Evolutionary conservation across 441 rosid genomes (phyloP), one percentile per base, ranked within the genome.

Genomic region (Theobroma grandiflorum): DNA sequence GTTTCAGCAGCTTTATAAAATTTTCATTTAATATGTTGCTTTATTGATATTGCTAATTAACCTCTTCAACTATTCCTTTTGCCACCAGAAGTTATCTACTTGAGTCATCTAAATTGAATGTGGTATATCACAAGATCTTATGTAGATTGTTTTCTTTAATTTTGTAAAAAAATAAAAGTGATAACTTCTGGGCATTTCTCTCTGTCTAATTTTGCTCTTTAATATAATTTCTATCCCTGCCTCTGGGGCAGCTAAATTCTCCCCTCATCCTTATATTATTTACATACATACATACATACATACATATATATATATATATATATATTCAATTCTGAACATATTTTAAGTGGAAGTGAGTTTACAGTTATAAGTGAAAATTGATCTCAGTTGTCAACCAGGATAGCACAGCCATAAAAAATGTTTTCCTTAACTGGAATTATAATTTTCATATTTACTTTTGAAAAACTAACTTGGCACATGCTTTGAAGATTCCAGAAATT

Each of bases 51-150:
- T n/a, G n/a, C n/a, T n/a, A n/a, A n/a, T n/a, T n/a, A n/a, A n/a
- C n/a, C n/a, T n/a, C n/a, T n/a, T n/a, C n/a, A n/a, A n/a, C n/a
- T n/a, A 22, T 6, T 49, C 15, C 58, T 8, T 71, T 49, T 71
- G 58, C 74, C 26, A 4, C 42, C 40, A 31, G 4, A 71, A 71
- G 9, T 4, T 11, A 47, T 14, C 31, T 47, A 70, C 74, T 45
- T 68, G 73, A 43, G 37, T 43, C 55, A 22, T 43, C 72, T 67
- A 43, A 43, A 67, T 43, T 67, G 15, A 43, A 68, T 68, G 10
- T 20, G 22, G 37, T 22, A 45, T 20, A 12, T 6, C n/a, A 31
- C 40, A 33, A 16, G 75, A 49, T 50, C 58, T 70, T 47, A 49
- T 31, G 43, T 3, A 16, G 9, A 15, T 16, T 31, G 31, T 70